phyloP scores from a whole-genome alignment of 164 flowering plant genomes.

The Taxillus chinensis region DNA sequence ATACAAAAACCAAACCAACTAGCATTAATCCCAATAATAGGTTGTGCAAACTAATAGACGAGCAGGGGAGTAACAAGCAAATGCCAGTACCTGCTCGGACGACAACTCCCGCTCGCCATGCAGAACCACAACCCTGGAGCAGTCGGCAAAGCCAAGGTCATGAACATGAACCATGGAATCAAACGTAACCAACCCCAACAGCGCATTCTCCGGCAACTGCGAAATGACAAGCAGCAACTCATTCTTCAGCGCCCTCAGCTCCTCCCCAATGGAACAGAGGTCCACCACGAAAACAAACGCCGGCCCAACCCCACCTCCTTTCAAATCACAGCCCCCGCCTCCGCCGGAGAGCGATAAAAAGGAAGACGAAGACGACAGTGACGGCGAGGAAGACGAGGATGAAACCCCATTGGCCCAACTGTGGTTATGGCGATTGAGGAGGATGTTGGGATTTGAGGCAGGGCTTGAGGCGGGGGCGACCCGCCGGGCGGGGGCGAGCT shows the following conservation, averaged over 20 bases:
- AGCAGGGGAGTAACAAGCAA: too few relatives aligned
- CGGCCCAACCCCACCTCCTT: constrained; percentile 27
- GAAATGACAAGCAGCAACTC: constrained; percentile 68
- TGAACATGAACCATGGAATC: constrained; percentile 73
- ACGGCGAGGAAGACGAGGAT: constrained; percentile 15
- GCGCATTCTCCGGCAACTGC: constrained; percentile 63
- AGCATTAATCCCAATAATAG: too few relatives aligned
- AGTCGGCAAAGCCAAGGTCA: constrained; percentile 71
- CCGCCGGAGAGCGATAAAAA: constrained; percentile 15
- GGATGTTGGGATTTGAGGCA: not conserved
- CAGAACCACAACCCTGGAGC: constrained; percentile 62
- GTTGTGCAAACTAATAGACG: too few relatives aligned
- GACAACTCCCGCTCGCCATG: constrained; percentile 76
- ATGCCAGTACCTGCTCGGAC: constrained; percentile 43
- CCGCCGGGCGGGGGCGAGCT: constrained; percentile 7
- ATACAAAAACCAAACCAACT: too few relatives aligned
- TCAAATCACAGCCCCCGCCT: constrained; percentile 8
- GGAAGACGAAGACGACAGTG: constrained; percentile 22
- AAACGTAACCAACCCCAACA: constrained; percentile 74
- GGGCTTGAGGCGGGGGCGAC: not conserved
- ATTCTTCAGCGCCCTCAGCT: constrained; percentile 60
- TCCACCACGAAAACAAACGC: constrained; percentile 91
- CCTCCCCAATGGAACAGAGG: constrained; percentile 48
- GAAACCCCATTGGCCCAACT: constrained; percentile 12
- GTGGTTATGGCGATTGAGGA: not conserved